Evolutionary conservation across 2,329 filamentous ascomycete genomes (phyloP), one percentile per base, ranked within the genome.

Genomic region (Thermothelomyces thermophilus): DNA sequence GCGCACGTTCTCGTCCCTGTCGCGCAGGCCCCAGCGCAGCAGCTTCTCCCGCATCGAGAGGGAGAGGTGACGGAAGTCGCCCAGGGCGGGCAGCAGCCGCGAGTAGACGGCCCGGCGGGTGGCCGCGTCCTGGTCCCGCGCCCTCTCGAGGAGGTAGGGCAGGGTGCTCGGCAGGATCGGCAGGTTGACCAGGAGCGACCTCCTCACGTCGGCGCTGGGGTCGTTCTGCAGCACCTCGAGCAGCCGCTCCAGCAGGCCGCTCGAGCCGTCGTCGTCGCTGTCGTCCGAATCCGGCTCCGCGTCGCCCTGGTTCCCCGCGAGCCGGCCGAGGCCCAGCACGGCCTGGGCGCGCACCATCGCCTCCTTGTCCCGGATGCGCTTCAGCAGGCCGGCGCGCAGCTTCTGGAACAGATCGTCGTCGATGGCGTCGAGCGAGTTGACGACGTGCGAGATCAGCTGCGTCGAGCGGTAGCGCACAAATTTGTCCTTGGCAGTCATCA

Each of bases 11-110:
- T 97, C 91, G 58, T 98, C 93, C 66, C 93, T 82, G 65, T 98
- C 93, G 34, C 90, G 83, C 35, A 98, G 73, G 44, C 93, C 93
- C 93, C 93, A 98, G 34, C 93, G 82, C 24, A 98, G 77, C 28
- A 98, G 76, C 68, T 97, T 97, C 68, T 98, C 93, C 63, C 93
- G 79, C 83, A 97, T 95, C 1, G 87, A 89, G 20, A 98, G 75
- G 10, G 90, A 95, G 46, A 98, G 72, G 68, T 96, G 89, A 47
- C 93, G 82, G 69, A 98, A 98, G 68, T 98, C 93, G 11, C 90
- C 93, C 1, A 98, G 73, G 0, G 86, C 86, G 1, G 93, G 93
- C 5, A 98, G 73, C 6, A 98, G 75, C 31, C 87, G 82, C 1
- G 90, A 86, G 64, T 97, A 98, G 2, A 98, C 77, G 9, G 89